A percentile compares a stretch with the other conserved stretches of the same genome.
Conservation (phyloP, 1,284 basidiomycete species). For the Rhodotorula sp. region DNA sequence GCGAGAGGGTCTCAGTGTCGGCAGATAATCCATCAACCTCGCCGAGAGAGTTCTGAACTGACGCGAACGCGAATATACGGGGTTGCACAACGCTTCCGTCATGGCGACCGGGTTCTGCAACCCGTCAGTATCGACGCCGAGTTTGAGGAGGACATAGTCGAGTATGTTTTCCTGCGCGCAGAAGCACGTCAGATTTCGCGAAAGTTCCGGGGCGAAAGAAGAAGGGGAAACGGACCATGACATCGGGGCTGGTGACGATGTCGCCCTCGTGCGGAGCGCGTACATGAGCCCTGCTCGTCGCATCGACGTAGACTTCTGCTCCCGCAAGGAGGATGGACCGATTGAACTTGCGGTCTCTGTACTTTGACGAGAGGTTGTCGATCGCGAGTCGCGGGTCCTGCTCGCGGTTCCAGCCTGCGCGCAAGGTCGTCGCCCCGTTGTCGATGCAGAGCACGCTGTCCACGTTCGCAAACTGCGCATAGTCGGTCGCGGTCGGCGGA, state of each 20-base stretch:
- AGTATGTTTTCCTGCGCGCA: constrained; percentile 81
- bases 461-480: not conserved
- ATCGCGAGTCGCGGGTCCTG: constrained; percentile 58
- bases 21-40: not conserved
- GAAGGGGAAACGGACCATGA: constrained; percentile 64
- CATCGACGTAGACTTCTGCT: constrained; percentile 76
- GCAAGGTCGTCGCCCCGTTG: constrained; percentile 73
- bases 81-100: constrained; percentile 88
- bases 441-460: constrained; percentile 69
- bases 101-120: constrained; percentile 86
- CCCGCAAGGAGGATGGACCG: constrained; percentile 78
- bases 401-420: constrained; percentile 74
- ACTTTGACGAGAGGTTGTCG: constrained; percentile 74
- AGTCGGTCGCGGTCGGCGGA: constrained; percentile 6
- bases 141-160: constrained; percentile 83
- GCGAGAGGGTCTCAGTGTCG: not conserved
- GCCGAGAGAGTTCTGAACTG: constrained; percentile 17
- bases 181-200: not conserved
- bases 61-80: constrained; percentile 71
- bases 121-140: constrained; percentile 63
- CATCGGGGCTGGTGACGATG: constrained; percentile 81
- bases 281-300: constrained; percentile 70
- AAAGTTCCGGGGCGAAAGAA: not conserved
- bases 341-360: constrained; percentile 81
- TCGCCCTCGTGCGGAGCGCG: constrained; percentile 87